A percentile compares a stretch with the other conserved stretches of the same genome.
These are phyloP conservation scores for Musa balbisiana DNA, from an alignment of 202 grass and related monocot genomes.

Conservation along the genomic window DNA sequence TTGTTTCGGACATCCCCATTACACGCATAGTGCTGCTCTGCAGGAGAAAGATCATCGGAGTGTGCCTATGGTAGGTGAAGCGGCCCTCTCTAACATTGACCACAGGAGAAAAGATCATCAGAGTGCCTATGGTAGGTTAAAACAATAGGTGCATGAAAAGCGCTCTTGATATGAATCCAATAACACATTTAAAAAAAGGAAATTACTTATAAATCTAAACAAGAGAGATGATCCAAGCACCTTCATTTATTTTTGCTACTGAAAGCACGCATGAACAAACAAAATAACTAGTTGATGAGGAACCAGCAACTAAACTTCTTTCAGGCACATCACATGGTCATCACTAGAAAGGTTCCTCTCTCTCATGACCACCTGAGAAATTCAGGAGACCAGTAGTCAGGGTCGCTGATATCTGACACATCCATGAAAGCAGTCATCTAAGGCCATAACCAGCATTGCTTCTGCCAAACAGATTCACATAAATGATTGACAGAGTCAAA, in stretches of 20 bases:
- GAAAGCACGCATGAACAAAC: not conserved
- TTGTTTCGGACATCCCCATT: slow-evolving; percentile 5
- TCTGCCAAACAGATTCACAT: not conserved
- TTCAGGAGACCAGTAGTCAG: not conserved
- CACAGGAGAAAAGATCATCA: not conserved
- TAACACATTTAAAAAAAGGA: too few relatives aligned
- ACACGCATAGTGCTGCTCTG: slow-evolving; percentile 1
- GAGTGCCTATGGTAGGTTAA: not conserved
- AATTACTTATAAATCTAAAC: too few relatives aligned
- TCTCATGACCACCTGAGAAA: slow-evolving; percentile 2
- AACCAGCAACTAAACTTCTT: not conserved
- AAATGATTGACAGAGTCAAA: not conserved
- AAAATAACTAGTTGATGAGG: not conserved
- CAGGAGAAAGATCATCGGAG: not conserved
- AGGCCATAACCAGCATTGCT: slow-evolving; percentile 1
- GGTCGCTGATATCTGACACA: not conserved
- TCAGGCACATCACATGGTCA: slow-evolving; percentile 1
- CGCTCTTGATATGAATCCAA: too few relatives aligned
- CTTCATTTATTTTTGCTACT: not conserved
- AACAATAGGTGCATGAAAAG: not conserved
- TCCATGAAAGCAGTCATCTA: not conserved
- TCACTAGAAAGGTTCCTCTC: slow-evolving; percentile 2
- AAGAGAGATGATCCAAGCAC: too few relatives aligned
- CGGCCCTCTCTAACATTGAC: not conserved
- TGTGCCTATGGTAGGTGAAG: too few relatives aligned